A percentile compares a stretch with the other conserved stretches of the same genome.
Conservation (phyloP, 73 alveolate genomes). For the Urostyla sp. region DNA sequence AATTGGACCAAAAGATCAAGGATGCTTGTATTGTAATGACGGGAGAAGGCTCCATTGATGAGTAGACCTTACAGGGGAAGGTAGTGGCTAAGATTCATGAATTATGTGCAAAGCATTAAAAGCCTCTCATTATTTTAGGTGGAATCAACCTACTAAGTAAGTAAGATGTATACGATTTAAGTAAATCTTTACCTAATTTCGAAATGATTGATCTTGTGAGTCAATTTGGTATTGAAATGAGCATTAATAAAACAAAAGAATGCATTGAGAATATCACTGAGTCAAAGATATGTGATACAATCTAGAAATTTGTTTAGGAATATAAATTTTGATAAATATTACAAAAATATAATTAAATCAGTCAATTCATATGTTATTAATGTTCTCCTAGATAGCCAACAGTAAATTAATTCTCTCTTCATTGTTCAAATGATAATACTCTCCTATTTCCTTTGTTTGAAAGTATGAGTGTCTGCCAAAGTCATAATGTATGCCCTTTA, state of each 20-base stretch:
- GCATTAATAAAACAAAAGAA: constrained; percentile 1
- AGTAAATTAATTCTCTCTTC: constrained; percentile 46
- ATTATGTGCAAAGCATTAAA: constrained; percentile 8
- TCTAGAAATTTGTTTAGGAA: not conserved
- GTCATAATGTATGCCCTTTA: constrained; percentile 43
- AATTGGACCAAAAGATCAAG: constrained; percentile 15
- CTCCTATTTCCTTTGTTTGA: constrained; percentile 39
- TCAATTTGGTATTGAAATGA: constrained; percentile 5
- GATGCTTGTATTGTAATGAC: constrained; percentile 16
- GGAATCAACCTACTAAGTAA: constrained; percentile 20
- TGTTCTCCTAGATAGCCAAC: not conserved
- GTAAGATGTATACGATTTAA: not conserved
- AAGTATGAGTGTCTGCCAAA: constrained; percentile 50
- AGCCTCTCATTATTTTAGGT: constrained; percentile 23
- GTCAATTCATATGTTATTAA: constrained; percentile 28
- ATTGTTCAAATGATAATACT: constrained; percentile 42
- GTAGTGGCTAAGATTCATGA: constrained; percentile 44
- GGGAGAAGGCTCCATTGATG: constrained; percentile 50
- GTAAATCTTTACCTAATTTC: not conserved
- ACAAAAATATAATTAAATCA: not conserved
- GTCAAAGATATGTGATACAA: not conserved
- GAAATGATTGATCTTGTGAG: constrained; percentile 10
- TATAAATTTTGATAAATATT: not conserved
- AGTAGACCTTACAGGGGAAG: constrained; percentile 38
- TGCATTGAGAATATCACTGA: constrained; percentile 3